These are phyloP conservation scores for Alternaria panax DNA, from an alignment of 2,329 filamentous ascomycete species.

Conservation along the genomic window DNA sequence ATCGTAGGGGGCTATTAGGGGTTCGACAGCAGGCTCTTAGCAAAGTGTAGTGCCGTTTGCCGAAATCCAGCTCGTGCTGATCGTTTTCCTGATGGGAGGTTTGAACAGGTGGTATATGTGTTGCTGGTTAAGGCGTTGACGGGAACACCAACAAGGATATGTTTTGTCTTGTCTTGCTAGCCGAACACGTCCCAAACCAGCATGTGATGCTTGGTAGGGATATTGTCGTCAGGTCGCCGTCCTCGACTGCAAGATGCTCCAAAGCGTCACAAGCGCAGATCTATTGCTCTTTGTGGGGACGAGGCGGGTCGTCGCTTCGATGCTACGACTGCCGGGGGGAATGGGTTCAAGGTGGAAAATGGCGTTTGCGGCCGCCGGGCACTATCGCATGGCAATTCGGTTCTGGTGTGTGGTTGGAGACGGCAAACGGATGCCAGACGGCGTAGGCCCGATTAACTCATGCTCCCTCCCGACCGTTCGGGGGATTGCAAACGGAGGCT, in stretches of 20 bases:
- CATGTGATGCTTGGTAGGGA: background rate
- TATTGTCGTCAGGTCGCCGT: constrained; percentile 12
- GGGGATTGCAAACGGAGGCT: constrained; percentile 17
- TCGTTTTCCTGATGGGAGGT: background rate
- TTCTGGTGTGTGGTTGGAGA: constrained; percentile 2
- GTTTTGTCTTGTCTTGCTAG: background rate
- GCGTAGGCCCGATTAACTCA: background rate
- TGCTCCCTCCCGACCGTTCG: constrained; percentile 2
- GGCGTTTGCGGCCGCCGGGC: constrained; percentile 9
- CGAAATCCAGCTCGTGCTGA: background rate
- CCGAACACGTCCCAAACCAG: background rate
- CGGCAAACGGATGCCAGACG: background rate
- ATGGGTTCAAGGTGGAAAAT: constrained; percentile 1
- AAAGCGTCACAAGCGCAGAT: constrained; percentile 9
- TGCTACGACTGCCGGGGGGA: background rate
- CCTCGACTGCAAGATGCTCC: constrained; percentile 6
- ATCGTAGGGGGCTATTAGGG: background rate
- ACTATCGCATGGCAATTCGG: constrained; percentile 1
- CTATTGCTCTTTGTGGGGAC: constrained; percentile 6
- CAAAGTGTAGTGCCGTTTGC: background rate
- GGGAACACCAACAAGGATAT: background rate
- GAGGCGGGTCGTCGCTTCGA: constrained; percentile 3
- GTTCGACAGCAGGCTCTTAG: background rate
- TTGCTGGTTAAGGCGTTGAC: background rate
- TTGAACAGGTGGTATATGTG: background rate